Percentiles rank a stretch among this genome's conserved stretches.
phyloP scores from a whole-genome alignment of 805 yeast species.

The Candida tallmaniae region DNA sequence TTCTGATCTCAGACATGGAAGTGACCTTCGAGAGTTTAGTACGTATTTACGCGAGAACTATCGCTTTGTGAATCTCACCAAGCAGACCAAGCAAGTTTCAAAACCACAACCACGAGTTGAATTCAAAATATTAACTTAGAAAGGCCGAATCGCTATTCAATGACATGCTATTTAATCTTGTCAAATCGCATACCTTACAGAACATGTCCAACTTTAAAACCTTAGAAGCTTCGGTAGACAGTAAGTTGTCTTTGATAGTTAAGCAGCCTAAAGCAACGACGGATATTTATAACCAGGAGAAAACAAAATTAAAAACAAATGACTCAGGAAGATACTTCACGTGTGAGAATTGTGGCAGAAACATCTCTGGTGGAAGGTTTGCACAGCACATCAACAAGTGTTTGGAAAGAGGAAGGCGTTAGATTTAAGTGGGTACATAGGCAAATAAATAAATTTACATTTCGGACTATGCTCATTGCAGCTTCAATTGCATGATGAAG shows the following conservation, averaged over 20 bases:
- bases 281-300: constrained; percentile 52
- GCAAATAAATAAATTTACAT: no score
- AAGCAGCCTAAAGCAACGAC: constrained; percentile 15
- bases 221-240: constrained; percentile 13
- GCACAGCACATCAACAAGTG: constrained; percentile 94
- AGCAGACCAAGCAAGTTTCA: no score
- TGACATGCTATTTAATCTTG: constrained; percentile 29
- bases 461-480: no score
- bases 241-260: constrained; percentile 13
- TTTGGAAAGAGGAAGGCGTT: constrained; percentile 56
- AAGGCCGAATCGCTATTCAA: constrained; percentile 37
- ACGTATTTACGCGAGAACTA: no score
- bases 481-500: no score
- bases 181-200: constrained; percentile 26
- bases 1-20: not conserved
- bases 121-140: no score
- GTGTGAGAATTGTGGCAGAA: constrained; percentile 80
- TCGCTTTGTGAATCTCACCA: no score
- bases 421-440: no score
- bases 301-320: constrained; percentile 33
- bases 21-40: not conserved
- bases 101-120: no score
- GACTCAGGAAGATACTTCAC: constrained; percentile 60
- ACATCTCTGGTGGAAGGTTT: constrained; percentile 85
- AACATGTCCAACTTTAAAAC: constrained; percentile 21